phyloP scores from a whole-genome alignment of 2,329 filamentous ascomycete genomes.

The Botrytis elliptica region DNA sequence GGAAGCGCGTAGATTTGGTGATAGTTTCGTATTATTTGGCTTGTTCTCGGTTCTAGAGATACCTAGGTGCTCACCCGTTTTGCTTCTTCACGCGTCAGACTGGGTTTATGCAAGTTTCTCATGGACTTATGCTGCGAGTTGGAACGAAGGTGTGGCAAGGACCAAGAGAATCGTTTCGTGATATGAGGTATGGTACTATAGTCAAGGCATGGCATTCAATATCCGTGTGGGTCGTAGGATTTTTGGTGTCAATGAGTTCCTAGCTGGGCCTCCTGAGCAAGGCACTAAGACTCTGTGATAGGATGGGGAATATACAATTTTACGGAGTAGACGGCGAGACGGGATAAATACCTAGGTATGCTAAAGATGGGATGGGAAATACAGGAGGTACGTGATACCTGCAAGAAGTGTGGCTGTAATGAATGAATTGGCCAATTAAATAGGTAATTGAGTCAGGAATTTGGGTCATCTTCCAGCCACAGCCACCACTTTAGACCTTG shows the following conservation, averaged over 20 bases:
- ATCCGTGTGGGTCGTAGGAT: conserved; percentile 8
- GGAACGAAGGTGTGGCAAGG: conserved; percentile 2
- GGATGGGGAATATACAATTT: neutral
- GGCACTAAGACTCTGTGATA: neutral
- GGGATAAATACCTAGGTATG: neutral
- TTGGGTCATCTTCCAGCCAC: neutral
- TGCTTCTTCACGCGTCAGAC: neutral
- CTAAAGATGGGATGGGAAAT: conserved; percentile 3
- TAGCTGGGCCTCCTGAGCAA: neutral
- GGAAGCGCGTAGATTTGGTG: conserved; percentile 7
- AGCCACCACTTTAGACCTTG: neutral
- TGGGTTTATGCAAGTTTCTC: neutral
- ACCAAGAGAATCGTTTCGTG: conserved; percentile 8
- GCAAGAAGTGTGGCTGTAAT: conserved; percentile 10
- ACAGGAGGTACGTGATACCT: neutral
- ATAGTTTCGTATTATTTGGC: neutral
- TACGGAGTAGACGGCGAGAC: neutral
- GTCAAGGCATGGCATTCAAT: neutral
- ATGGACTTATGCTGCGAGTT: neutral
- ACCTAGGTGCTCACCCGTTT: neutral
- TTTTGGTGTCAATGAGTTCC: neutral
- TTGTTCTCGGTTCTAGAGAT: neutral
- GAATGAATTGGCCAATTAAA: neutral
- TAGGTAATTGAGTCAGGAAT: neutral
- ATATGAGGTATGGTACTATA: neutral